Base-by-base conservation (phyloP, 2,329 filamentous ascomycete species). In the Trichoderma hamatum region DNA sequence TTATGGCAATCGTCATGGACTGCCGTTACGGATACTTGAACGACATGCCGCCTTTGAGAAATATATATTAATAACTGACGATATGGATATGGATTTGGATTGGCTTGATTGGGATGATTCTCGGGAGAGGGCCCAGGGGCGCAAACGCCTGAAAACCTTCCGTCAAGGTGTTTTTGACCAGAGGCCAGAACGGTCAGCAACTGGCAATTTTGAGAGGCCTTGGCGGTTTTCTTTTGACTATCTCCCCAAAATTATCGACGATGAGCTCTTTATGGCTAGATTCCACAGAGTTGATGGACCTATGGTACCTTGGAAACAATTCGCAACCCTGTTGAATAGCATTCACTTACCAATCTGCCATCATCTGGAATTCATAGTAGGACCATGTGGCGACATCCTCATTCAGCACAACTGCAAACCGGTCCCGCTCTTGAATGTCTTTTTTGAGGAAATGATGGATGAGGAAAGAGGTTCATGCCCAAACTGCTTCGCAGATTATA, bases 161-260 rank as follows among this genome's bases (percentile, higher is more conserved):
- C 9, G 9, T 0, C 39, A 9, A 10, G 39, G 39, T 9, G 19
- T 43, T 19, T 9, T 43, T 7, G 39, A 43, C 39, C 39, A 10
- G 3, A 3, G 16, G 1, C 39, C 3, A n/a, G 3, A 1, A n/a
- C 2, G 6, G 43, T 6, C 13, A 52, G 28, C 21, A 19, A 19
- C n/a, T 4, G 19, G 6, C 19, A 3, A 3, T 4, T n/a, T 43
- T 7, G 2, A 9, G 39, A 43, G 19, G 16, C 43, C 60, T 16
- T 63, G 60, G 60, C 32, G 43, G 7, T 63, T 63, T 34, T 51
- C 43, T 14, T 63, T 63, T 34, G 43, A 34, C n/a, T 51, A 30
- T 28, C 21, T 26, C 13, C 60, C 60, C 14, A 63, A 52, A 30
- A 36, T 63, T 5, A 63, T 63, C n/a, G 30, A 63, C 43, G 26